Evolutionary conservation across 2,329 filamentous ascomycete genomes (phyloP).

Genomic region (Cercospora janseana): DNA sequence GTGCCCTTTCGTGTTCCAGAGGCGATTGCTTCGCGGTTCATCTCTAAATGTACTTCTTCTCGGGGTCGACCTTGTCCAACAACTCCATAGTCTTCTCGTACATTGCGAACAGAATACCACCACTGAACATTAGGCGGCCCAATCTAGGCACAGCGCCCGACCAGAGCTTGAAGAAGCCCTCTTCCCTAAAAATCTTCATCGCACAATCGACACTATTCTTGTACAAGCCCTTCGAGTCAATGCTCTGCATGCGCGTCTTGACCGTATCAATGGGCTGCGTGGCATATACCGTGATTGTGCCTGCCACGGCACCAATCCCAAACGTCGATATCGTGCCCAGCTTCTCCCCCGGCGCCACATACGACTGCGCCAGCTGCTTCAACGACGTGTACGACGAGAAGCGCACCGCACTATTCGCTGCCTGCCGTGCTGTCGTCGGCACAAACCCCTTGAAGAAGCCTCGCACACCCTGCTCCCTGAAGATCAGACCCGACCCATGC

Average conservation of each 20-base stretch:
- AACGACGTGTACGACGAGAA: conserved; percentile 93
- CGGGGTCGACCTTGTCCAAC: conserved; percentile 75
- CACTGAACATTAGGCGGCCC: conserved; percentile 81
- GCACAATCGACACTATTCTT: conserved; percentile 87
- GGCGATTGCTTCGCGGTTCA: too few species aligned
- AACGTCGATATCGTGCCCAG: conserved; percentile 85
- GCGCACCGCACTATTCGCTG: conserved; percentile 87
- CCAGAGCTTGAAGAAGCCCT: conserved; percentile 90
- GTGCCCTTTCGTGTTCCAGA: too few species aligned
- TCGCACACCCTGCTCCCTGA: conserved; percentile 77
- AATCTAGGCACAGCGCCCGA: conserved; percentile 85
- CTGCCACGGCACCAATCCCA: conserved; percentile 82
- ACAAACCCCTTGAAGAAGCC: conserved; percentile 98
- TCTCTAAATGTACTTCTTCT: conserved; percentile 68
- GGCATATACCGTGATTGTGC: conserved; percentile 80
- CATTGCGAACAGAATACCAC: conserved; percentile 97
- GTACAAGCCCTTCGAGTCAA: conserved; percentile 77
- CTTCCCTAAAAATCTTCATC: conserved; percentile 77
- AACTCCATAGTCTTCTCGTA: conserved; percentile 94
- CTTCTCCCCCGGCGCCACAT: conserved; percentile 92
- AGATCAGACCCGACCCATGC: conserved; percentile 83
- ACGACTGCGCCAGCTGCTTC: conserved; percentile 88
- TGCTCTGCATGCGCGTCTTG: conserved; percentile 96
- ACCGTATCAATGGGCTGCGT: conserved; percentile 81
- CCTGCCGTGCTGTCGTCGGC: conserved; percentile 89